phyloP scores from a whole-genome alignment of 306 rosid genomes.

The Oemleria cerasiformis region DNA sequence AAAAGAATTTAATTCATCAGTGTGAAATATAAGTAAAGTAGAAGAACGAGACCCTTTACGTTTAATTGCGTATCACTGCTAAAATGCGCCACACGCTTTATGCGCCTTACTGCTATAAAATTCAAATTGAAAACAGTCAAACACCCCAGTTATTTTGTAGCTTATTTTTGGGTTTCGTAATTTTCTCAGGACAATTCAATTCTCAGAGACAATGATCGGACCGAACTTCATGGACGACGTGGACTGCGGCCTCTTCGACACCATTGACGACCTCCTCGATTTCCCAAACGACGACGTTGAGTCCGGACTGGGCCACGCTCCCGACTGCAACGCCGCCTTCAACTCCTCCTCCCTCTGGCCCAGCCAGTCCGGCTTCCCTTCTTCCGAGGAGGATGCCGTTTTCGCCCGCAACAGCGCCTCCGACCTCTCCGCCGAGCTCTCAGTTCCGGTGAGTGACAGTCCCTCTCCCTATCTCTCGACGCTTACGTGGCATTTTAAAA shows the following conservation, averaged over 20 bases:
- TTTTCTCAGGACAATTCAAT: conserved; percentile 29
- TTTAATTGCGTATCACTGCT: conserved; percentile 22
- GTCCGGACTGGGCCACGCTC: conserved; percentile 29
- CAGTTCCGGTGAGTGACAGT: conserved; percentile 70
- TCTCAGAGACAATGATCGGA: conserved; percentile 54
- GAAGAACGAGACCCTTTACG: neutral
- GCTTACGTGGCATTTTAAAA: neutral
- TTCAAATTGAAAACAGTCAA: neutral
- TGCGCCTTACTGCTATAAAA: conserved; percentile 18
- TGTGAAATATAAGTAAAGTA: neutral
- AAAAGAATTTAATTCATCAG: neutral
- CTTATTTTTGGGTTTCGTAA: neutral
- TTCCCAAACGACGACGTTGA: conserved; percentile 64
- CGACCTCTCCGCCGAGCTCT: conserved; percentile 85
- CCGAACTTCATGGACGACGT: conserved; percentile 68
- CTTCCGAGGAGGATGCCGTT: conserved; percentile 44
- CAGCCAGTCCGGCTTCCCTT: conserved; percentile 43
- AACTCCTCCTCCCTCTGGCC: conserved; percentile 50
- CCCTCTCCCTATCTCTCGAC: neutral
- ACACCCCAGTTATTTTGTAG: neutral
- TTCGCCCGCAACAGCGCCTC: conserved; percentile 60
- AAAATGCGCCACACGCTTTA: conserved; percentile 36
- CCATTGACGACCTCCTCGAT: conserved; percentile 87
- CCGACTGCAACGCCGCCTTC: conserved; percentile 32
- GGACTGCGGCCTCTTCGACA: conserved; percentile 94